These are phyloP conservation scores for Angomonas ambiguus DNA, from an alignment of 208 protist genomes.

Conservation along the genomic window DNA sequence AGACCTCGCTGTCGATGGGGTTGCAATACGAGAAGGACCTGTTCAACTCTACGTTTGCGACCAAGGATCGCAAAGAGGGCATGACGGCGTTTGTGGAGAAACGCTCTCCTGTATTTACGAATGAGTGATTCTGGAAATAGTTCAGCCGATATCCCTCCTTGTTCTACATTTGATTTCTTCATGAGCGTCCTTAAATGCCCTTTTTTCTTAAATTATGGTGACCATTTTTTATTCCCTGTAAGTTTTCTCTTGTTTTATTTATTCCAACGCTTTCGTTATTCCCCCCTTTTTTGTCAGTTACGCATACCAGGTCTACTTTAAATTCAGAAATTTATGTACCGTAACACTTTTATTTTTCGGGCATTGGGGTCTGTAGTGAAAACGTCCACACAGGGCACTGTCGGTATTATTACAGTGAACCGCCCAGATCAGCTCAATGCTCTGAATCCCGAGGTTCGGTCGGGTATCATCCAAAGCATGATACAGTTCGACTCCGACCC, in stretches of 20 bases:
- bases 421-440: conserved; percentile 93
- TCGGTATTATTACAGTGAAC: conserved; percentile 90
- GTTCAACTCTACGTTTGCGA: conserved; percentile 90
- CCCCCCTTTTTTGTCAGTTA: not conserved
- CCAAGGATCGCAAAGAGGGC: conserved; percentile 90
- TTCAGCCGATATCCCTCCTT: not conserved
- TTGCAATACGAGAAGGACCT: conserved; percentile 78
- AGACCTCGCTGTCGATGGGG: conserved; percentile 68
- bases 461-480: conserved; percentile 59
- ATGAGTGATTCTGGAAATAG: conserved; percentile 24
- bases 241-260: not conserved
- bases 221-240: not conserved
- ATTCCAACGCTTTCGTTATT: not conserved
- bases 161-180: not conserved
- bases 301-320: not conserved
- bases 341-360: conserved; percentile 29
- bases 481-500: conserved; percentile 81
- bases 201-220: not conserved
- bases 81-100: conserved; percentile 92
- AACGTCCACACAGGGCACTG: conserved; percentile 39
- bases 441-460: conserved; percentile 80
- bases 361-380: conserved; percentile 52
- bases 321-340: conserved; percentile 32
- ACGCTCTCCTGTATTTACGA: conserved; percentile 1
- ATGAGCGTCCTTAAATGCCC: not conserved